phyloP scores from a whole-genome alignment of 495 filamentous ascomycete genomes.

The Immersiella caudata region DNA sequence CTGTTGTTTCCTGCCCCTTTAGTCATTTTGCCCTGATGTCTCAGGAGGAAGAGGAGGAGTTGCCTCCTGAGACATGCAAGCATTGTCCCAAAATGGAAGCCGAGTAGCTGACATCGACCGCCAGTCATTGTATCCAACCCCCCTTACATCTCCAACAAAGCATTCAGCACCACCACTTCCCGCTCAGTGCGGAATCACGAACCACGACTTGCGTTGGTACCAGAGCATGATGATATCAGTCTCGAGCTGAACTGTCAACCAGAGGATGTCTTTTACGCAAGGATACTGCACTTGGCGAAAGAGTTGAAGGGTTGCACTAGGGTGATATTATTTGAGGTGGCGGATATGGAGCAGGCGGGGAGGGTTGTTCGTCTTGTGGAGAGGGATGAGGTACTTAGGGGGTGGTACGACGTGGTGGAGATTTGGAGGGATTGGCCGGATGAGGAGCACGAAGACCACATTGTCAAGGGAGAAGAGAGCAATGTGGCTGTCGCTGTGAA shows the following conservation, averaged over 20 bases:
- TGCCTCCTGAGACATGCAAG: too few species aligned
- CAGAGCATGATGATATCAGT: constrained; percentile 39
- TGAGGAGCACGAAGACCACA: constrained; percentile 1
- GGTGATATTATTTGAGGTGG: constrained; percentile 61
- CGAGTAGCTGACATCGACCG: too few species aligned
- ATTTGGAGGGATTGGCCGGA: constrained; percentile 31
- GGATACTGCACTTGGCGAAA: constrained; percentile 47
- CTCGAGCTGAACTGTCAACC: constrained; percentile 24
- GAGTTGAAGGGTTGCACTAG: constrained; percentile 35
- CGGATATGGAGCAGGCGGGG: constrained; percentile 60
- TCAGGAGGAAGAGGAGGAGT: too few species aligned
- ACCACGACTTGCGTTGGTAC: constrained; percentile 77
- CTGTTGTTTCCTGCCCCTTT: too few species aligned
- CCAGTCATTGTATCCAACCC: constrained; percentile 84
- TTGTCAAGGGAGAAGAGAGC: background rate
- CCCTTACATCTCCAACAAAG: constrained; percentile 75
- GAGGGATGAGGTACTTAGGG: background rate
- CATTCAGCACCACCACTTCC: constrained; percentile 59
- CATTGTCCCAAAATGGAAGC: too few species aligned
- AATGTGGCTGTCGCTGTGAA: background rate
- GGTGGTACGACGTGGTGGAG: constrained; percentile 23
- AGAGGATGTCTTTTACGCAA: constrained; percentile 65
- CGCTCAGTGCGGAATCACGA: constrained; percentile 80
- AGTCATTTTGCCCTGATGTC: too few species aligned
- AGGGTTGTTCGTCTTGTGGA: constrained; percentile 52